Evolutionary conservation across 148 eudicot species (phyloP), one percentile per base, ranked within the genome.

Genomic region (Pharnaceum exiguum): DNA sequence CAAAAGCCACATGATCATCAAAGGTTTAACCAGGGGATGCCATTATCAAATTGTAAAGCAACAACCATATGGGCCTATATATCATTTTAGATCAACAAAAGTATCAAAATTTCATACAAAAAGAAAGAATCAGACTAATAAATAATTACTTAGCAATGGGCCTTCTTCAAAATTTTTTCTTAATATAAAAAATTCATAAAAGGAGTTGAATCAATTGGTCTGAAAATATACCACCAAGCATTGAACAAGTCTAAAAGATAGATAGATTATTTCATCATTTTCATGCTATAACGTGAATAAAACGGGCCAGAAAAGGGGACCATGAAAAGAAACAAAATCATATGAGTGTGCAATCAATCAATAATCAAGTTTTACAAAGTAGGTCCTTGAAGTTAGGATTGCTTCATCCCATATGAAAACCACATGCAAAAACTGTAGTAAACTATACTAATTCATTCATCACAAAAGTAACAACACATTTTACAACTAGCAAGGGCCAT

Each of bases 161-260:
- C 39, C 68, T 61, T 37, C 42, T 11, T 25, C 55, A 15, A 51
- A 6, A 62, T 31, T 39, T 37, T 36, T 22, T n/a, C 18, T 25
- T 10, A 43, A 28, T 44, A 54, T 22, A 15, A 52, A 51, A 30
- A 2, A 36, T 26, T 32, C 37, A 22, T 26, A 49, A 42, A 63
- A 43, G 45, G 39, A 70, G 32, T 19, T 51, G 35, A 70, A 50
- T 63, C 59, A 70, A 51, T 27, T 57, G 25, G 35, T 22, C 59
- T 57, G 13, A 35, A 55, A 55, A n/a, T 36, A 57, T 40, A 33
- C 46, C 10, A n/a, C n/a, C n/a, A n/a, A n/a, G n/a, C n/a, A 42
- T 57, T 32, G 69, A 50, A 44, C 40, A 70, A 54, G 46, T 53
- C 58, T 56, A 63, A 70, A 57, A 43, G 58, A 19, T n/a, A n/a